phyloP scores from a whole-genome alignment of 2,329 filamentous ascomycete species.

The Exophiala sp. region DNA sequence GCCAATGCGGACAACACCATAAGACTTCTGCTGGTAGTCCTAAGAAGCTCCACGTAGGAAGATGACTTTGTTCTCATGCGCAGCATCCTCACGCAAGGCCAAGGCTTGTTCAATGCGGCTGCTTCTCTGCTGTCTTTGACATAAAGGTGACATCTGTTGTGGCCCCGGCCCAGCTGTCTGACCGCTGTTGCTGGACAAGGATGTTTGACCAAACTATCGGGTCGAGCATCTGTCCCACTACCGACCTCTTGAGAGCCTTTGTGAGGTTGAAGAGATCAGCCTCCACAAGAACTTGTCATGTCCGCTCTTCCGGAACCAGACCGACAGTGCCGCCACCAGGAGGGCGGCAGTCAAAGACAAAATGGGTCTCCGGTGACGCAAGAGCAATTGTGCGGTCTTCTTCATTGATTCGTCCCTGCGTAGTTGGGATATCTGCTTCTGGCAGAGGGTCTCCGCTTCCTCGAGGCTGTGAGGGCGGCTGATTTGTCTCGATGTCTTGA shows the following conservation, averaged over 20 bases:
- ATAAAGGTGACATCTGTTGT: background rate
- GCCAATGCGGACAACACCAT: background rate
- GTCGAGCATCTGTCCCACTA: background rate
- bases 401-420: slow-evolving; percentile 56
- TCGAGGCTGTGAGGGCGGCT: slow-evolving; percentile 53
- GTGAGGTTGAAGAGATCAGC: slow-evolving; percentile 11
- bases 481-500: slow-evolving; percentile 68
- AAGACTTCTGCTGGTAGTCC: background rate
- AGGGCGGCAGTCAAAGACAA: slow-evolving; percentile 59
- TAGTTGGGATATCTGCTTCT: slow-evolving; percentile 67
- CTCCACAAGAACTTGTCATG: slow-evolving; percentile 30
- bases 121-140: background rate
- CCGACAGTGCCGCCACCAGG: slow-evolving; percentile 60
- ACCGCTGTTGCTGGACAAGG: background rate
- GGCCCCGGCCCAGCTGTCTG: background rate
- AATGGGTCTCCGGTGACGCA: slow-evolving; percentile 61
- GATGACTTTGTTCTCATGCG: background rate
- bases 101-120: background rate
- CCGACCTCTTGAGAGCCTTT: slow-evolving; percentile 1
- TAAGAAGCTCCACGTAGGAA: background rate
- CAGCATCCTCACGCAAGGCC: background rate
- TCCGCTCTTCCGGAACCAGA: slow-evolving; percentile 55
- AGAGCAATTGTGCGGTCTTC: slow-evolving; percentile 48
- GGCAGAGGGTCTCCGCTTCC: slow-evolving; percentile 63
- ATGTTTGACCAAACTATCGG: background rate